Conservation (phyloP, 2,329 filamentous ascomycete species). For the Diaporthe ilicicola region DNA sequence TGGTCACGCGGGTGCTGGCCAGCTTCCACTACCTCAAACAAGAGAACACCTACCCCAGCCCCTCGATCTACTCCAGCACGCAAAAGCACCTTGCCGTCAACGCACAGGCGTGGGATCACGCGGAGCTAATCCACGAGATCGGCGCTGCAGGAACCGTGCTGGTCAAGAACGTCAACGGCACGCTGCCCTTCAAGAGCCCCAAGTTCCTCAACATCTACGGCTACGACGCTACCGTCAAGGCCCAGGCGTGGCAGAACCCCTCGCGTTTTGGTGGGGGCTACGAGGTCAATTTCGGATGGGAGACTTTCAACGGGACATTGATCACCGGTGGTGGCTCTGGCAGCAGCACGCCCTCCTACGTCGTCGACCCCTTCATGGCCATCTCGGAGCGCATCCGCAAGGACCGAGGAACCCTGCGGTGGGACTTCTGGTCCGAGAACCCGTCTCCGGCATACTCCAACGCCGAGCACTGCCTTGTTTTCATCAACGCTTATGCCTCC, state of each 20-base stretch:
- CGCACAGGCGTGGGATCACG: slow-evolving; percentile 23
- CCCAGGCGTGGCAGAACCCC: slow-evolving; percentile 27
- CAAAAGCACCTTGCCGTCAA: slow-evolving; percentile 30
- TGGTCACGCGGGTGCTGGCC: slow-evolving; percentile 46
- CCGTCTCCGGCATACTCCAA: slow-evolving; percentile 28
- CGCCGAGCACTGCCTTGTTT: slow-evolving; percentile 63
- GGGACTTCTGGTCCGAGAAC: slow-evolving; percentile 32
- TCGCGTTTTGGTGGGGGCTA: slow-evolving; percentile 63
- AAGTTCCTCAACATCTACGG: slow-evolving; percentile 65
- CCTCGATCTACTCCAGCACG: slow-evolving; percentile 25
- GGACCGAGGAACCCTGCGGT: slow-evolving; percentile 55
- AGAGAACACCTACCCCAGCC: slow-evolving; percentile 25
- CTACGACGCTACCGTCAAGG: slow-evolving; percentile 63
- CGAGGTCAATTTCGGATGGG: slow-evolving; percentile 43
- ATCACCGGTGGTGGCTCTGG: slow-evolving; percentile 55
- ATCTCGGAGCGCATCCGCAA: slow-evolving; percentile 64
- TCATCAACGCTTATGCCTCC: slow-evolving; percentile 74
- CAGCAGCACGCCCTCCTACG: slow-evolving; percentile 82
- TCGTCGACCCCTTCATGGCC: slow-evolving; percentile 74
- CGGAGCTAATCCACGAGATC: slow-evolving; percentile 29
- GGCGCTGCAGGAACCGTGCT: slow-evolving; percentile 51
- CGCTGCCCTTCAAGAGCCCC: slow-evolving; percentile 64
- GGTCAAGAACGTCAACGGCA: slow-evolving; percentile 67
- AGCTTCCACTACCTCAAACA: slow-evolving; percentile 30
- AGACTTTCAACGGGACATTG: slow-evolving; percentile 54